Base-by-base conservation (phyloP, 805 yeast genomes). In the Barnettozyma wickerhamii region DNA sequence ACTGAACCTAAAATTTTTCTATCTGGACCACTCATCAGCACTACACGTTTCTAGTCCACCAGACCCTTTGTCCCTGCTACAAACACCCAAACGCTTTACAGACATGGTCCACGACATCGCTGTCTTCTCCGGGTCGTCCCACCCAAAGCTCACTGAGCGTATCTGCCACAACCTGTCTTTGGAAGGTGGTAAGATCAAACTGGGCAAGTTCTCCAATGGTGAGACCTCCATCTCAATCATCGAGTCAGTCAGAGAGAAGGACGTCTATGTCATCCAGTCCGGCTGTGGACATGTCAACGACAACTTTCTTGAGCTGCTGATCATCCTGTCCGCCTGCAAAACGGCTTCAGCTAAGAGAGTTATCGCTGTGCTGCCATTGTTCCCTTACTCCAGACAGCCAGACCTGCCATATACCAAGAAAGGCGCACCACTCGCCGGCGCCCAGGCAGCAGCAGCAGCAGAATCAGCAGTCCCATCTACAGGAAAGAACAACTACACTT, bases 321-420 rank as follows among this genome's bases (percentile, higher is more conserved):
- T 95, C 47, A 75, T 93, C 53, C 84, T 93, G 31, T 80, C 93
- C 34, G 99, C 98, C 40, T 91, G 98, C 65, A 82, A 91, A 53
- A 96, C 97, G 39, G 99, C 99, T 3, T 85, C 96, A 17, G 99
- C 99, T 18, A 84, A 86, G 51, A 87, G 88, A 59, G 90, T 93
- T 60, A 93, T 75, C 18, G 97, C 97, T 10, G 99, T 93, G 23
- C 81, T 93, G 62, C 99, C 99, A 4, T 71, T 89, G 46, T 93
- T 93, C 63, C 96, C 98, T 20, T 93, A 93, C 60, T 85, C 95
- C 3, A 75, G 99, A 56, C 99, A 93, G 63, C 95, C 96, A 4
- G 98, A 91, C 62, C 79, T 87, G 28, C 95, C 96, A 24, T 84
- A 84, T 56, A 79, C 85, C 42, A 74, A 75, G 56, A 74, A 77